These are phyloP conservation scores for Neobulgaria alba DNA, from an alignment of 2,329 filamentous ascomycete species.

Conservation along the genomic window DNA sequence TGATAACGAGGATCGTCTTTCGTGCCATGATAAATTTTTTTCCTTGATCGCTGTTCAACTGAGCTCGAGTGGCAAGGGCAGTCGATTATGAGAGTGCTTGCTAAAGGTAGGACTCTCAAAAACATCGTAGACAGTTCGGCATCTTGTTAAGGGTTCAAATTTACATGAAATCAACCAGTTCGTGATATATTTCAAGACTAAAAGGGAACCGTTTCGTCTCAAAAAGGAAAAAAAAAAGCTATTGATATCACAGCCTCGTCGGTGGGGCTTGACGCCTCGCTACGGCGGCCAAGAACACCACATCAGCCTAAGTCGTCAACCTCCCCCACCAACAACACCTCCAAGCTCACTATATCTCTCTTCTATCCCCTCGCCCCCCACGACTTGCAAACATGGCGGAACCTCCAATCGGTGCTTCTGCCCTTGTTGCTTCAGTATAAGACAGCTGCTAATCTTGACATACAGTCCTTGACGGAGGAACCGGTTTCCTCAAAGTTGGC, in stretches of 20 bases:
- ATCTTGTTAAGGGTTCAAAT: no score
- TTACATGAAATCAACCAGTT: no score
- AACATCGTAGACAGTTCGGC: no score
- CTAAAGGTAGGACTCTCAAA: no score
- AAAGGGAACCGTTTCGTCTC: no score
- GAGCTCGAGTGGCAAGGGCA: no score
- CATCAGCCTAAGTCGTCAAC: conserved; percentile 18
- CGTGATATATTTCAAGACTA: no score
- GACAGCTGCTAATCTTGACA: conserved; percentile 15
- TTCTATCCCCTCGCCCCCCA: conserved; percentile 8
- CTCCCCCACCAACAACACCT: conserved; percentile 13
- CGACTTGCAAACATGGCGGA: conserved; percentile 27
- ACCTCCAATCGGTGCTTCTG: conserved; percentile 29
- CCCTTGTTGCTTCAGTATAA: neutral
- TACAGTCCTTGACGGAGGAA: conserved; percentile 99
- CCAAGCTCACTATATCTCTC: conserved; percentile 3
- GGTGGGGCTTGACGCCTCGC: conserved; percentile 11
- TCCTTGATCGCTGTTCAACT: neutral
- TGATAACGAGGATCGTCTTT: conserved; percentile 59
- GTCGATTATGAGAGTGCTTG: no score
- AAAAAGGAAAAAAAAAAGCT: conserved; percentile 15
- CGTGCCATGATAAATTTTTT: conserved; percentile 15
- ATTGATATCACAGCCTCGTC: conserved; percentile 6
- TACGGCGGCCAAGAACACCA: conserved; percentile 10
- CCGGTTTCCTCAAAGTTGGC: conserved; percentile 98